Base-by-base conservation (phyloP, 345 rosid species). In the Populus simonii region DNA sequence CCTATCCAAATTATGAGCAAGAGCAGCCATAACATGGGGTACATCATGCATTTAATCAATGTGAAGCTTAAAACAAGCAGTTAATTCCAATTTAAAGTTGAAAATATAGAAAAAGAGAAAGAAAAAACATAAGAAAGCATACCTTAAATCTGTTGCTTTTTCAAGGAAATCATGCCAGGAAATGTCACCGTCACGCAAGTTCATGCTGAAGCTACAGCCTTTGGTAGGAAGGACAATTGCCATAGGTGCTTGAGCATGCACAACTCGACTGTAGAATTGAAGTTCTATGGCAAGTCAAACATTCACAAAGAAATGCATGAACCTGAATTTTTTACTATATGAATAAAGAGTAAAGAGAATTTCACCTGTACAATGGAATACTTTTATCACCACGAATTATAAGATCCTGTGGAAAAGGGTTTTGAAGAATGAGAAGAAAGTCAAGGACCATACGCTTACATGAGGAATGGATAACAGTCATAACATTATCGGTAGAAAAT, bases 281-380 rank as follows among this genome's bases (percentile, higher is more conserved):
- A 82, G 75, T 76, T 76, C 73, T 72, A 39, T 2, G 70, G 79
- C 87, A 81, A 89, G 87, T 83, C 55, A 74, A 55, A 73, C 6
- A 72, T 51, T 71, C 15, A 5, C 11, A 38, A 74, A 72, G 15
- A 7, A 20, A 72, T 65, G 35, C 33, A 41, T 25, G 70, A 73
- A 65, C 70, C 47, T 49, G 62, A 80, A 22, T 45, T 62, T 68
- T 57, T 33, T 70, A 78, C 39, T 67, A 74, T 33, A 10, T 59
- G 18, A 43, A 33, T 38, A 20, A 70, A 66, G 66, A 67, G 73
- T 71, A 77, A 66, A 29, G 67, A 86, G 73, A 74, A 89, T 76
- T 83, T 85, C 85, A 96, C 99, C 98, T 90, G 80, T 96, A 96
- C 73, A 96, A 84, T 20, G 95, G 99, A 76, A 96, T 86, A 74